A percentile compares a stretch with the other conserved stretches of the same genome.
These are phyloP conservation scores for Oryza glumipatula DNA, from an alignment of 176 grass and related monocot species.

Conservation along the genomic window DNA sequence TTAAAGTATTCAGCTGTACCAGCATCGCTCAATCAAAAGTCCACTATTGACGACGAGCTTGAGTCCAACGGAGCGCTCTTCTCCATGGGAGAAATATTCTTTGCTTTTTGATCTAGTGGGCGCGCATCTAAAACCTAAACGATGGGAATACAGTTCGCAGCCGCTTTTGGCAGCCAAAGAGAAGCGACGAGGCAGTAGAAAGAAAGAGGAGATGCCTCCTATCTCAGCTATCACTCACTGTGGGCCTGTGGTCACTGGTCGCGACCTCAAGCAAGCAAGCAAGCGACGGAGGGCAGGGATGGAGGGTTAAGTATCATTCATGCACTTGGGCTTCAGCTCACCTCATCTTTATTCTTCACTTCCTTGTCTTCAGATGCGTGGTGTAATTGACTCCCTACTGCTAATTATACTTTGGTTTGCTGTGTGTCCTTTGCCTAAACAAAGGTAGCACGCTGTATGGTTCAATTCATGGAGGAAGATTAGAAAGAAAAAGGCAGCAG, in stretches of 20 bases:
- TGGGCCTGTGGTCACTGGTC: background rate
- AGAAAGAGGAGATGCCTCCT: background rate
- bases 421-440: background rate
- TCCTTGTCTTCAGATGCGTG: slow-evolving; percentile 11
- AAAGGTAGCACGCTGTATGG: background rate
- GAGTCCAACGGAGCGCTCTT: slow-evolving; percentile 10
- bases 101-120: slow-evolving; percentile 32
- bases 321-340: background rate
- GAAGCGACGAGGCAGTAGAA: background rate
- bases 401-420: background rate
- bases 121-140: background rate
- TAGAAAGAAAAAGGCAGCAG: background rate
- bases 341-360: background rate
- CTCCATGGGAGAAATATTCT: slow-evolving; percentile 42
- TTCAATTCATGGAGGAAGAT: background rate
- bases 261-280: background rate
- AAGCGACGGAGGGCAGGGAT: background rate
- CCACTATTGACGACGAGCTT: background rate
- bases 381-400: background rate
- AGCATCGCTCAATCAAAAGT: slow-evolving; percentile 8
- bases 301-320: slow-evolving; percentile 34
- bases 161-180: slow-evolving; percentile 10
- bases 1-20: slow-evolving; percentile 2
- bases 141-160: background rate
- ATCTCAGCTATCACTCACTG: background rate